A percentile compares a stretch with the other conserved stretches of the same genome.
Conservation (phyloP, 2,329 filamentous ascomycete genomes). For the Pseudopithomyces maydicus region DNA sequence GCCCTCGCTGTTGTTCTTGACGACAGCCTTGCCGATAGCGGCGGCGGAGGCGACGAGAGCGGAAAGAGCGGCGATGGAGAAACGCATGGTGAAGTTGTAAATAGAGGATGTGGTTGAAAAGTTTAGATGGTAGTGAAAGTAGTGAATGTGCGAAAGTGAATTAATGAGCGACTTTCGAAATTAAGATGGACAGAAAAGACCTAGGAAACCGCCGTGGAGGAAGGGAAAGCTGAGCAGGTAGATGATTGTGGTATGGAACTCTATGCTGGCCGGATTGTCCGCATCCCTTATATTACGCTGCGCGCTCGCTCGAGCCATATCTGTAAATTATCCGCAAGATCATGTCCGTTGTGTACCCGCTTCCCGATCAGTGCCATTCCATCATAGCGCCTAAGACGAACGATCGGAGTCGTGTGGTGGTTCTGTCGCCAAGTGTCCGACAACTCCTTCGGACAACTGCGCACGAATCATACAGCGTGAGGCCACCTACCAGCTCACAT, state of each 20-base stretch:
- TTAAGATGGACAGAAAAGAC: not conserved
- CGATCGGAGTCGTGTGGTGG: slow-evolving; percentile 2
- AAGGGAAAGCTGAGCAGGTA: not conserved
- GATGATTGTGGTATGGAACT: not conserved
- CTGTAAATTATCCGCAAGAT: not conserved
- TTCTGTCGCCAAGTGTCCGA: slow-evolving; percentile 6
- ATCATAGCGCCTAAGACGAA: not conserved
- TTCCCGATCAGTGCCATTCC: not conserved
- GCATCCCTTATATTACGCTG: not conserved
- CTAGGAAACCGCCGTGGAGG: not conserved
- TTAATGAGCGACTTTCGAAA: not conserved
- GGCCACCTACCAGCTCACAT: not conserved
- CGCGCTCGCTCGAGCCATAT: not conserved
- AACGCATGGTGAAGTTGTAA: slow-evolving; percentile 17
- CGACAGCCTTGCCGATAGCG: slow-evolving; percentile 32
- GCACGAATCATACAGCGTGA: not conserved
- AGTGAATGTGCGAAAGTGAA: not conserved
- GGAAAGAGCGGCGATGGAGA: slow-evolving; percentile 16
- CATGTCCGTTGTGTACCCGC: not conserved
- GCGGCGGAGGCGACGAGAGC: slow-evolving; percentile 23
- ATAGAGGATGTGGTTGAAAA: not conserved
- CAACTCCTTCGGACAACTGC: not conserved
- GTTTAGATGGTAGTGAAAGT: slow-evolving; percentile 1
- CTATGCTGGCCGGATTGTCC: not conserved
- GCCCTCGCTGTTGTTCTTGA: slow-evolving; percentile 27